phyloP scores from a whole-genome alignment of 2,329 filamentous ascomycete species.

The Biscogniauxia mediterranea region DNA sequence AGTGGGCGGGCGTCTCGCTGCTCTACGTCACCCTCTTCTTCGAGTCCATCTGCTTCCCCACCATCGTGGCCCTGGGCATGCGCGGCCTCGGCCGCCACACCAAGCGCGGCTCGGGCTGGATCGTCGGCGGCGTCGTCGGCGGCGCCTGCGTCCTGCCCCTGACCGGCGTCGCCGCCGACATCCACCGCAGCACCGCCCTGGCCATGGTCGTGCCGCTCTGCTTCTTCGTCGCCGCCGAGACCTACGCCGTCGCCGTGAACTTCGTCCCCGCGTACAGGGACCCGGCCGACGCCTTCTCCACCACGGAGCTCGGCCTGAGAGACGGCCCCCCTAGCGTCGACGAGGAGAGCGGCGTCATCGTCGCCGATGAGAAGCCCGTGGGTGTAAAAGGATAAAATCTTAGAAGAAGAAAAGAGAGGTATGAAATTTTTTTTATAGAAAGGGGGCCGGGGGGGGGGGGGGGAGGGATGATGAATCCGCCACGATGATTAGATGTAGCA shows the following conservation, averaged over 20 bases:
- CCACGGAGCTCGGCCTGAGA: conserved; percentile 42
- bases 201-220: conserved; percentile 65
- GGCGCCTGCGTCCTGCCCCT: conserved; percentile 74
- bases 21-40: conserved; percentile 74
- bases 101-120: conserved; percentile 72
- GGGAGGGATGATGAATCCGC: too few species aligned
- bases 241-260: conserved; percentile 62
- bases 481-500: too few species aligned
- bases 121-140: conserved; percentile 68
- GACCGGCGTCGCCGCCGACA: conserved; percentile 65
- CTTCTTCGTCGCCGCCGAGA: conserved; percentile 57
- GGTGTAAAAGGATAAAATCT: conserved; percentile 1
- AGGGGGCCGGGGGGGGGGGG: too few species aligned
- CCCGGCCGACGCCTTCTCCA: conserved; percentile 58
- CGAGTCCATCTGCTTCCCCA: conserved; percentile 78
- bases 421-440: not conserved
- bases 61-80: conserved; percentile 75
- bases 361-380: conserved; percentile 25
- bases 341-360: conserved; percentile 16
- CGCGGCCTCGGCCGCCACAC: conserved; percentile 73
- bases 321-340: conserved; percentile 11
- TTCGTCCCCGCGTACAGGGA: conserved; percentile 63
- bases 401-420: not conserved
- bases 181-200: conserved; percentile 56
- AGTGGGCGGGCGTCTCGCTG: conserved; percentile 54